These are phyloP conservation scores for Jaapia argillacea DNA, from an alignment of 768 basidiomycete species.

Conservation along the genomic window DNA sequence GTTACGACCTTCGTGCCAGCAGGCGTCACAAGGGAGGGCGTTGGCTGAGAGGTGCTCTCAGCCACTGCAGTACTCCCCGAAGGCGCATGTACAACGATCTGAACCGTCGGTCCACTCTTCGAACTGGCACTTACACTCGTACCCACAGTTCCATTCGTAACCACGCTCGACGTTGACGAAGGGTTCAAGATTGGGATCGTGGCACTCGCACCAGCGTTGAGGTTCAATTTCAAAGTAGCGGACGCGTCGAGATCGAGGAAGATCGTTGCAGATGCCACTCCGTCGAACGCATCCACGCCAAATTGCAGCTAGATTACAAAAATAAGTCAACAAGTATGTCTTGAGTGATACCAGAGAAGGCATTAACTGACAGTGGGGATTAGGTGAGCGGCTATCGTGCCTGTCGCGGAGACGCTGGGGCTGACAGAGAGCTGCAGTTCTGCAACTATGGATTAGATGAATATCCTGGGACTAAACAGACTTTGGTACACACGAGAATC, in stretches of 20 bases:
- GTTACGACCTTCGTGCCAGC: not conserved
- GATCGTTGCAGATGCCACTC: conserved; percentile 24
- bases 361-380: conserved; percentile 27
- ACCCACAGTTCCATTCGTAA: not conserved
- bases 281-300: conserved; percentile 30
- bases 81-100: too few species aligned
- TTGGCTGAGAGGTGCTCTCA: not conserved
- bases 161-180: not conserved
- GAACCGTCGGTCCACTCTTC: too few species aligned
- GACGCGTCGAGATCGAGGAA: conserved; percentile 29
- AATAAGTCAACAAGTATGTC: conserved; percentile 1
- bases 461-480: not conserved
- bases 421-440: conserved; percentile 31
- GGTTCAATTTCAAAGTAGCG: conserved; percentile 16
- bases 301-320: conserved; percentile 23
- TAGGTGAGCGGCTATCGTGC: conserved; percentile 34
- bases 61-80: not conserved
- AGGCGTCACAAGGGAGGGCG: not conserved
- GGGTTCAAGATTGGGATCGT: not conserved
- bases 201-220: conserved; percentile 11
- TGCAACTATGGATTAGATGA: conserved; percentile 7
- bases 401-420: conserved; percentile 30
- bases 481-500: conserved; percentile 30
- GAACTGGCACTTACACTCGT: not conserved
- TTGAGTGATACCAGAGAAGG: not conserved